Base-by-base conservation (phyloP, 805 yeast genomes). In the Tetrapisispora fleetii region DNA sequence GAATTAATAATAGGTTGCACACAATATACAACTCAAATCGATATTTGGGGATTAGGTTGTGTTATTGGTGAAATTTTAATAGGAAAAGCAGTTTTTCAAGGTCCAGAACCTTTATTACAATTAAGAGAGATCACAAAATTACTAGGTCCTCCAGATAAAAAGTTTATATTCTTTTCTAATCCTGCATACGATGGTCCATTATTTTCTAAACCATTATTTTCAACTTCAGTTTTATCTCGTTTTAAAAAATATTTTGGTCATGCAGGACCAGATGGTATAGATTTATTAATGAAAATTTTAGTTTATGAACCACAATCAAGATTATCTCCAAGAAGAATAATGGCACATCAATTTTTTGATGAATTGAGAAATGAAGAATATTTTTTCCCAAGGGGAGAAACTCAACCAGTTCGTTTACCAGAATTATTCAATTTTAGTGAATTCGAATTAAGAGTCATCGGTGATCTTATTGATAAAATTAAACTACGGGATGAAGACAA, bases 1-100 rank as follows among this genome's bases (percentile, higher is more conserved):
- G 99, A 93, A 67, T 76, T 93, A 51, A 85, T 93, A 61, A 81
- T 93, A 48, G 99, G 99, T 1, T 84, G 89, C 57, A 79, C 90
- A 50, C 76, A 82, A 37, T 93, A 93, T 65, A 80, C 95, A 4
- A 83, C 95, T 2, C 86, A 89, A 60, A 91, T 93, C 50, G 99
- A 93, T 66, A 84, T 90, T 59, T 93, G 99, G 99, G 96, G 97
- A 17, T 72, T 91, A 51, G 99, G 98, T 1, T 91, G 99, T 71
- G 96, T 93, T 35, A 70, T 93, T 51, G 96, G 97, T 14, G 99
- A 93, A 68, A 82, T 93, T 86, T 75, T 84, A 49, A 76, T 89
- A 53, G 97, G 97, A 16, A 82, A 80, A 62, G 95, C 98, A 1
- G 80, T 93, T n/a, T 93, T 93, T 71, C 96, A 90, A 67, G 98